Base-by-base conservation (phyloP, 2,329 filamentous ascomycete species). In the Monosporascus sp. region DNA sequence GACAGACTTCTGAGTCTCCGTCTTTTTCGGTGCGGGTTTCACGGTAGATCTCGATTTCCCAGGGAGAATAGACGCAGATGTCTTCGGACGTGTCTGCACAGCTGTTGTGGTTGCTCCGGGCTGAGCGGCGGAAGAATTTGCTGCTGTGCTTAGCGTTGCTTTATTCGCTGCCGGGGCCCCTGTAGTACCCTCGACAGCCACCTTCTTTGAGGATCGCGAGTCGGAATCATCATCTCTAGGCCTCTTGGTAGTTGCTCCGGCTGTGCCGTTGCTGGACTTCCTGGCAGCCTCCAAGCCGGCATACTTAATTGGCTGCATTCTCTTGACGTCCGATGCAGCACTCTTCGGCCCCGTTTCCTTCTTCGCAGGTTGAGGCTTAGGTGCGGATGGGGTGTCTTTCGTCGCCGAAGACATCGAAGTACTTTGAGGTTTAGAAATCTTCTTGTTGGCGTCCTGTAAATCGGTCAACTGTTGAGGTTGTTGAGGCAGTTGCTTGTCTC, bases 31-130 rank as follows among this genome's bases (percentile, higher is more conserved):
- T 1, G 63, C 58, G 0, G 74, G 65, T 58, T 80, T 82, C 4
- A 69, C 58, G 14, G 71, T 60, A 0, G 73, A 68, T 27, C 79
- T 74, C 1, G 72, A 62, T 60, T 81, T 82, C 20, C 75, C 79
- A 17, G 79, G 75, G 7, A 83, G 64, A 59, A 65, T 54, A 53
- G 70, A 58, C 55, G 61, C 65, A 60, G 67, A 40, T 58, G 63
- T 56, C 61, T 69, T 54, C 43, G 60, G 41, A 27, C 65, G 60
- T 37, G 53, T 53, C 49, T 59, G 55, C 1, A 60, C n/a, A 11
- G 56, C 55, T 7, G 59, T 53, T 14, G 60, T 53, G 4, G 60
- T 44, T n/a, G 57, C n/a, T 44, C 41, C 48, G 6, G 49, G 46
- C 3, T 52, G 22, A 16, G 52, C 24, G 0, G 47, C 16, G 16